These are phyloP conservation scores for Scheffersomyces lignicola DNA, from an alignment of 1,139 yeast species.

Conservation along the genomic window DNA sequence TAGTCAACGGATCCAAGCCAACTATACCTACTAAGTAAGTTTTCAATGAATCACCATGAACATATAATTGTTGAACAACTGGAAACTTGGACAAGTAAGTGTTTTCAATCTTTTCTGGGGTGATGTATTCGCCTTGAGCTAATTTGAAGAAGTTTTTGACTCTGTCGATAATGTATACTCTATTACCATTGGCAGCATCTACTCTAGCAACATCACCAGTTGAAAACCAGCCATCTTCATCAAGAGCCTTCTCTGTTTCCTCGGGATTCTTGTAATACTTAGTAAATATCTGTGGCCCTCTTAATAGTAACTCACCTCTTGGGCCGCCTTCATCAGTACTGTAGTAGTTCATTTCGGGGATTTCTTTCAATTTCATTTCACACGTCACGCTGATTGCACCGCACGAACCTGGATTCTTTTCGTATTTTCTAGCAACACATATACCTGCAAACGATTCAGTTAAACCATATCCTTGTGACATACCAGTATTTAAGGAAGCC, in stretches of 20 bases:
- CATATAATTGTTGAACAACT: conserved; percentile 32
- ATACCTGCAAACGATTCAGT: conserved; percentile 49
- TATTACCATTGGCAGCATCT: conserved; percentile 17
- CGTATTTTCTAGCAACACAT: conserved; percentile 29
- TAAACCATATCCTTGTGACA: conserved; percentile 47
- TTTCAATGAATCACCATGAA: conserved; percentile 64
- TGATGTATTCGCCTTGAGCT: conserved; percentile 46
- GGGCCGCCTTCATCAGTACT: conserved; percentile 35
- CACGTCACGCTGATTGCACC: conserved; percentile 36
- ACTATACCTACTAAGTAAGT: conserved; percentile 62
- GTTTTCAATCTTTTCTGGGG: conserved; percentile 46
- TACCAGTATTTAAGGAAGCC: conserved; percentile 38
- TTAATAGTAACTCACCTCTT: conserved; percentile 40
- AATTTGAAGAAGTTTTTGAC: conserved; percentile 47
- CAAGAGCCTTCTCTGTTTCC: conserved; percentile 46
- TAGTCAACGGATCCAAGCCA: conserved; percentile 45
- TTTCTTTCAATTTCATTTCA: conserved; percentile 37
- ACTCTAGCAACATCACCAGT: conserved; percentile 43
- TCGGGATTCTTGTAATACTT: conserved; percentile 40
- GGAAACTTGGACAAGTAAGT: conserved; percentile 35
- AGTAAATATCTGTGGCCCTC: conserved; percentile 41
- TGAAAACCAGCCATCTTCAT: conserved; percentile 53
- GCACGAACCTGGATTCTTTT: conserved; percentile 41
- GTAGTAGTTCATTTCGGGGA: conserved; percentile 40
- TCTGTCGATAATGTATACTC: conserved; percentile 38